Conservation (phyloP, 2,329 filamentous ascomycete genomes). For the Verticillium klebahnii region DNA sequence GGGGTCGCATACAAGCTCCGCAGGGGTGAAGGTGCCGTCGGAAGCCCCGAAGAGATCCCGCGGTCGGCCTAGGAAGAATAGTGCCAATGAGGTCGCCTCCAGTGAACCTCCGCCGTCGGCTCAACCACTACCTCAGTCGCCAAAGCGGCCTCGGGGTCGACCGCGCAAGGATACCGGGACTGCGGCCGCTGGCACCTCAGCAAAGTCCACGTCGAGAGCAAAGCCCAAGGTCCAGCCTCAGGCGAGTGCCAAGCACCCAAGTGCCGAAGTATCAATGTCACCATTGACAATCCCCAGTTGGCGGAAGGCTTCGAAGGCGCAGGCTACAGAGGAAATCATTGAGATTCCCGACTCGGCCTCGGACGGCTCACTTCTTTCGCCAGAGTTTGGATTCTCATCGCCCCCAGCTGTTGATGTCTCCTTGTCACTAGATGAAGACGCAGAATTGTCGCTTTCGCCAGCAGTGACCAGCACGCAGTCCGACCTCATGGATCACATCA, state of each 20-base stretch:
- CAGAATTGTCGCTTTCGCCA: slow-evolving; percentile 34
- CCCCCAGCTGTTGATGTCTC: slow-evolving; percentile 37
- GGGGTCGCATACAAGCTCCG: neutral
- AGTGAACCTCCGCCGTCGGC: slow-evolving; percentile 29
- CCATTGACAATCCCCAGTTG: slow-evolving; percentile 19
- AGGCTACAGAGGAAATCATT: slow-evolving; percentile 14
- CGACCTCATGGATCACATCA: slow-evolving; percentile 47
- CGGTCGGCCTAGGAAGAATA: slow-evolving; percentile 28
- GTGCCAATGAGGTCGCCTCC: slow-evolving; percentile 11
- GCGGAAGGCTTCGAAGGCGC: slow-evolving; percentile 15
- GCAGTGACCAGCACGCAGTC: slow-evolving; percentile 31
- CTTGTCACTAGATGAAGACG: slow-evolving; percentile 37
- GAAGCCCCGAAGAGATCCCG: slow-evolving; percentile 19
- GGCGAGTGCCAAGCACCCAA: slow-evolving; percentile 6
- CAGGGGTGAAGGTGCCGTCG: slow-evolving; percentile 9
- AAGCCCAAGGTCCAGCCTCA: slow-evolving; percentile 3
- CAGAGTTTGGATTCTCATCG: slow-evolving; percentile 38
- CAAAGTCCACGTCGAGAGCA: neutral
- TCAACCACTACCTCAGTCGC: slow-evolving; percentile 20
- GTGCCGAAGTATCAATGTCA: slow-evolving; percentile 15
- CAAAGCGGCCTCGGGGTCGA: slow-evolving; percentile 5
- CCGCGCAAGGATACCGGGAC: slow-evolving; percentile 3
- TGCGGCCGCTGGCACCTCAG: neutral
- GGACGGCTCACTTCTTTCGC: slow-evolving; percentile 22
- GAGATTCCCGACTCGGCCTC: slow-evolving; percentile 51